Base-by-base conservation (phyloP, 1,139 yeast genomes). In the Scheffersomyces lignicola region DNA sequence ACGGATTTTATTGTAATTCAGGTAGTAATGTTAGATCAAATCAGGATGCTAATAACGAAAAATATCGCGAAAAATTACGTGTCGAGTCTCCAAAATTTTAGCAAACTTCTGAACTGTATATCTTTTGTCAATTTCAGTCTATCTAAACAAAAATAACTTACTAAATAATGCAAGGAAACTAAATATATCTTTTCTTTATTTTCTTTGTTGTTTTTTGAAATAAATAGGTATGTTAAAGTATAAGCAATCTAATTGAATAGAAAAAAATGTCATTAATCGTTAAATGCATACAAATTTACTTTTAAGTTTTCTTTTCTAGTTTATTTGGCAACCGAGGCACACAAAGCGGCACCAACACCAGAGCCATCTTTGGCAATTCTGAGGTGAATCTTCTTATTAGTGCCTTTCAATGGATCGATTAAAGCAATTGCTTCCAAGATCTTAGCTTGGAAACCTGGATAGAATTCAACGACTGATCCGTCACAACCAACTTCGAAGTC, bases 331-430 rank as follows among this genome's bases (percentile, higher is more conserved):
- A 60, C 56, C 45, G 69, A 60, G 5, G 97, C 97, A 63, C 96
- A 86, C 42, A 90, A 71, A 1, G 97, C 97, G 34, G 97, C 97
- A 46, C 97, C 97, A 29, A 89, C 96, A 42, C 96, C 96, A 40
- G 94, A 82, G 32, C 97, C 97, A 54, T 90, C 97, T 57, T 87
- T 85, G 27, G 96, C 94, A 48, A 89, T 81, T 44, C 79, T 82
- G 45, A 90, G 66, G 45, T 78, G 80, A 32, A 88, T 69, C 48
- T 84, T 78, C 58, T 85, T 80, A 46, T 75, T 76, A 44, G 82
- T 81, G 27, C 85, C 84, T 29, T 81, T 67, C 40, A 88, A 86
- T 23, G 90, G 76, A 48, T 82, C 79, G 30, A 88, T 79, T 45
- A 75, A 55, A 1, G 80, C 69, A 41, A 89, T 64, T 0, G 95